A percentile compares a stretch with the other conserved stretches of the same genome.
Evolutionary conservation across 345 rosid genomes (phyloP).

Genomic region (Pugionium dolabratum): DNA sequence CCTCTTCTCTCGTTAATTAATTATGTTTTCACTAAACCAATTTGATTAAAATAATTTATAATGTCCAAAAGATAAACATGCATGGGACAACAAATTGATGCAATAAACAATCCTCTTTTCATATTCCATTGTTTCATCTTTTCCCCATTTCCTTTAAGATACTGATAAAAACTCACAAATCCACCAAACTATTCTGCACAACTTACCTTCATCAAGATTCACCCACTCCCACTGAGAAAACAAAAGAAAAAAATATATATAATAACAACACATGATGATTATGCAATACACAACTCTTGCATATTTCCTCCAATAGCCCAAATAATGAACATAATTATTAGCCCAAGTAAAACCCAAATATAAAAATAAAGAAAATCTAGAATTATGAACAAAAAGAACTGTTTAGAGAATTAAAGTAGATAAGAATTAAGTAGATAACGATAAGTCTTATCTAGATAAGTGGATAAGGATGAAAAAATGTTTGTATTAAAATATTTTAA

Average conservation of each 20-base stretch:
- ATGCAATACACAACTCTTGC: constrained; percentile 40
- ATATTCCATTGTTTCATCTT: constrained; percentile 19
- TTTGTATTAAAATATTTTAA: no score
- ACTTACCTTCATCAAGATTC: constrained; percentile 35
- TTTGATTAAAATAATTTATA: constrained; percentile 31
- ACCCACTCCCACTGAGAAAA: constrained; percentile 40
- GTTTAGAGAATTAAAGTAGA: no score
- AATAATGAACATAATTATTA: no score
- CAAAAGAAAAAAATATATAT: constrained; percentile 14
- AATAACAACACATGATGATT: constrained; percentile 38
- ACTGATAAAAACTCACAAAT: constrained; percentile 22
- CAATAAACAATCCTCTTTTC: constrained; percentile 32
- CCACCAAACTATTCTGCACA: constrained; percentile 35
- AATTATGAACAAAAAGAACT: no score
- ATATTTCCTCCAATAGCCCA: no score
- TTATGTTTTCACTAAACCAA: constrained; percentile 38
- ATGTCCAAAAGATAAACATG: constrained; percentile 34
- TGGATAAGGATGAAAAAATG: no score
- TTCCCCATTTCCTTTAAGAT: constrained; percentile 14
- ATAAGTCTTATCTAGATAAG: no score
- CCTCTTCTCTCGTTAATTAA: constrained; percentile 27
- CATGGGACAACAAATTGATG: constrained; percentile 32
- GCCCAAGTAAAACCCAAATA: no score
- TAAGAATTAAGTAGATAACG: no score
- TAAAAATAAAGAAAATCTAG: no score